These are phyloP conservation scores for Andrographis paniculata DNA, from an alignment of 305 asterid genomes.

Conservation along the genomic window DNA sequence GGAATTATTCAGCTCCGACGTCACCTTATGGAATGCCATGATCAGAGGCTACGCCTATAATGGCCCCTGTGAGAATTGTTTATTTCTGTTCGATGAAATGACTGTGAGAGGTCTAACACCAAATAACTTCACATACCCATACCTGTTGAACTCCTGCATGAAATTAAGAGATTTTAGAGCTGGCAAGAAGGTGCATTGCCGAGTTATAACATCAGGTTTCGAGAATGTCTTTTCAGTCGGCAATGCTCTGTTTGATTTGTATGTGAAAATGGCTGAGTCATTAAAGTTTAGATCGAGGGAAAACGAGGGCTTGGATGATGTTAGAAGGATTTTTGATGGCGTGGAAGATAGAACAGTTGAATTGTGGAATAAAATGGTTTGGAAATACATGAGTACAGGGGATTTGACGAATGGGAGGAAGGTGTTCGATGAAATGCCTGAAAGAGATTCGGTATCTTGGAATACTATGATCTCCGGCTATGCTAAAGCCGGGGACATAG, in stretches of 20 bases:
- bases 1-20: constrained; percentile 18
- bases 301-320: constrained; percentile 18
- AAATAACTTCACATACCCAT: constrained; percentile 40
- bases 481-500: constrained; percentile 24
- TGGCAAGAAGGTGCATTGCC: constrained; percentile 33
- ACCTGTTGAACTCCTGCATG: constrained; percentile 30
- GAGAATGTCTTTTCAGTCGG: constrained; percentile 21
- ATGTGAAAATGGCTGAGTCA: constrained; percentile 20
- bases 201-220: constrained; percentile 32
- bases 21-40: constrained; percentile 44
- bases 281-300: constrained; percentile 7
- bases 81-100: constrained; percentile 42
- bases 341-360: constrained; percentile 20
- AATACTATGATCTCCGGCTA: constrained; percentile 31
- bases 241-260: constrained; percentile 27
- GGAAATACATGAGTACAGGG: constrained; percentile 22
- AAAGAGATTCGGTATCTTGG: constrained; percentile 37
- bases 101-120: constrained; percentile 27
- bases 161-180: constrained; percentile 26
- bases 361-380: constrained; percentile 30
- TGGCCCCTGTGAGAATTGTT: constrained; percentile 25
- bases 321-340: constrained; percentile 25
- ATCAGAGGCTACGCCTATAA: constrained; percentile 39
- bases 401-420: constrained; percentile 20
- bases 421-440: constrained; percentile 33